Evolutionary conservation across 2,329 filamentous ascomycete species (phyloP), one percentile per base, ranked within the genome.

Genomic region (Ascochyta fabae): DNA sequence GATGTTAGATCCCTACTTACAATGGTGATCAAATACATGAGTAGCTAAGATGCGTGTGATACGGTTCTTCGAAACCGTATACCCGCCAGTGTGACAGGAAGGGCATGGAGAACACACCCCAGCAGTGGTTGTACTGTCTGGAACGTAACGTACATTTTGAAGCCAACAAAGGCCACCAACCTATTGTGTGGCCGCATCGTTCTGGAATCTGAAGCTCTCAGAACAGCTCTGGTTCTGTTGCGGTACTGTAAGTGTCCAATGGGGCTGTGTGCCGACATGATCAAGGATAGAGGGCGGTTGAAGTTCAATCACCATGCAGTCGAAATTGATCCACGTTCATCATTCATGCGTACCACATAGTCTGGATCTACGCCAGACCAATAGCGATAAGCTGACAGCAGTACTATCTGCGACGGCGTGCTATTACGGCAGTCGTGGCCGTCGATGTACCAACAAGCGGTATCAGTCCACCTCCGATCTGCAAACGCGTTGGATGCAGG

Each of bases 401-500:
- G 29, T 45, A n/a, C 43, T 40, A 45, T 29, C 39, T 31, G 16
- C 13, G 27, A 44, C 16, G 43, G 43, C 40, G 48, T 52, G 26
- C 8, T 42, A 31, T 19, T 43, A 9, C 22, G 23, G 43, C 22
- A 43, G 4, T 40, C 26, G 6, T 23, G 10, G 26, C 19, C 16
- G 24, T 16, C n/a, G 9, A 24, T 26, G 45, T 26, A 26, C 52
- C 52, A 59, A 51, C 48, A 48, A 48, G 34, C 36, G 29, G 48
- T 27, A 29, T 35, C 50, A 56, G 57, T 35, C 40, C 19, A 38
- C 24, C 42, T 58, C 50, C 48, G 53, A 41, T 38, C 13, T 45
- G 43, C 46, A 22, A 47, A 63, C 56, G 48, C 56, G 55, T 58
- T 19, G 19, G 19, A 19, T 19, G 19, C 19, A 19, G 19, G 31